Evolutionary conservation across 768 basidiomycete species (phyloP), one percentile per base, ranked within the genome.

Genomic region (Lentinus brumalis): DNA sequence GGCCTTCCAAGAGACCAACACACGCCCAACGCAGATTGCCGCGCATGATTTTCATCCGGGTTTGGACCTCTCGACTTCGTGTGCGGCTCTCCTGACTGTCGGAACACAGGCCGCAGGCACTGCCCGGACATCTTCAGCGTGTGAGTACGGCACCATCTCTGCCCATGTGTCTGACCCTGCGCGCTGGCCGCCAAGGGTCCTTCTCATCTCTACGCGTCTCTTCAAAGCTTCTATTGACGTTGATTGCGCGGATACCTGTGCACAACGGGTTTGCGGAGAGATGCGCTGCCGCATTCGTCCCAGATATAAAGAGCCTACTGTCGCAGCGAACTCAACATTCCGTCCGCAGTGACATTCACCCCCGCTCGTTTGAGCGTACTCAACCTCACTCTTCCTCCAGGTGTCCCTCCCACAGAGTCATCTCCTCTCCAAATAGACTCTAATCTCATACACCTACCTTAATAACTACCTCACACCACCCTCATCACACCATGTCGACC

Each of bases 211-310:
- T 21, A 49, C 18, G 62, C 49, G 56, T 39, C 40, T 49, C 5
- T 9, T 3, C 1, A 29, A 26, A 26, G 46, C 61, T 62, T 62
- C 61, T 32, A 21, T 58, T 62, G 61, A 62, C 61, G 56, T 62
- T 62, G 61, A 62, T 58, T 41, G 61, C 56, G 56, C 61, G 52
- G 53, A 55, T 54, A 58, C 61, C 61, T 62, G 61, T 62, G 61
- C 57, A 18, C 40, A 56, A 54, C 61, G 39, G 56, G 21, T 38
- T 14, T 29, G n/a, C 57, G 56, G 61, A 46, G 56, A 58, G 53
- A 61, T 62, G 61, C 56, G 53, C 61, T 57, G 39, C 29, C 26
- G 51, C 46, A 10, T 39, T 15, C 45, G 18, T 50, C 30, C 44
- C 12, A 53, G 46, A 26, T 62, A 53, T 53, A 57, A 38, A n/a